Evolutionary conservation across 352 stramenopile genomes (phyloP), one percentile per base, ranked within the genome.

Genomic region (Globisporangium perplexum): DNA sequence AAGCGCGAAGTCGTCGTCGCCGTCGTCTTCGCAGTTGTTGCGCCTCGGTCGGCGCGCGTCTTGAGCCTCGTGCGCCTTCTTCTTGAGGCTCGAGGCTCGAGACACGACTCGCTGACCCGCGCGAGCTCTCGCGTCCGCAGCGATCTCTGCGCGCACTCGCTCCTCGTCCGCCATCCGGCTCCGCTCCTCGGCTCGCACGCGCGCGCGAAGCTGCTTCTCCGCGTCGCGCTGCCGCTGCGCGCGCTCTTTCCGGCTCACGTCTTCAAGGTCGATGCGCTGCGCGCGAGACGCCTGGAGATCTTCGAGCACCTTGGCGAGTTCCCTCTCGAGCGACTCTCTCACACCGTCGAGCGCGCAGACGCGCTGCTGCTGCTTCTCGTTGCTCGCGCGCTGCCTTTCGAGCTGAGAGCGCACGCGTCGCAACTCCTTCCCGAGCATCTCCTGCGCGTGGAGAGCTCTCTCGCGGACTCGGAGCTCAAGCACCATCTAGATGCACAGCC

Each of bases 101-200:
- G 62, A 65, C 2, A 65, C 47, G 4, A 87, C 71, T 11, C 77
- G 69, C 44, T 83, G 56, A 15, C 65, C 65, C 5, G 77, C 77
- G 54, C 76, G 81, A 4, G 55, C 68, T 30, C 77, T 58, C 6
- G 77, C 77, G 14, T 71, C 55, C 1, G 69, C 73, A 20, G 77
- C 75, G 12, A 74, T 41, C 33, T 74, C 65, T 35, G 67, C 74
- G 10, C 69, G 69, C 20, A 20, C 55, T 33, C 72, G 75, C 56
- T 88, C 77, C 1, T 85, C 71, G 14, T 78, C 64, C 46, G 79
- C 69, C 53, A 86, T 66, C 18, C 33, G 71, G 5, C 51, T 60
- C 46, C 74, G 71, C 31, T 88, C 77, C 50, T 88, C 77, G 18
- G 74, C 54, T 0, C 65, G 66, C 11, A 88, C 50, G 7, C 71